Conservation (phyloP, 805 yeast genomes). For the Kregervanrija delftensis region DNA sequence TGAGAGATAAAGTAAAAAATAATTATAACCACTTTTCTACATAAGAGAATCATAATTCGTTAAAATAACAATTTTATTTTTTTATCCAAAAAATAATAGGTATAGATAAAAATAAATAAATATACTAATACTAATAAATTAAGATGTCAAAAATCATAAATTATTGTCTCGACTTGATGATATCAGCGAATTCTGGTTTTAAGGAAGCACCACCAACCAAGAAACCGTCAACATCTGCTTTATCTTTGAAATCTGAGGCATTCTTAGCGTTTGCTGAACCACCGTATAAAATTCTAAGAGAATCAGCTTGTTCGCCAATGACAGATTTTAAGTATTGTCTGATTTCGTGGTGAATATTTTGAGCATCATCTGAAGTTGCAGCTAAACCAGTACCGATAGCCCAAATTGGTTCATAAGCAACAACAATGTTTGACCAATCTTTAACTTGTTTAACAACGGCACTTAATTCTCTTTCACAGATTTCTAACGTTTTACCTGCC, state of each 20-base stretch:
- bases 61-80: neutral
- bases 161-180: slow-evolving; percentile 84
- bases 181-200: slow-evolving; percentile 96
- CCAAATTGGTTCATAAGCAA: slow-evolving; percentile 99
- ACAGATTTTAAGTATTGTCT: slow-evolving; percentile 74
- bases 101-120: no score
- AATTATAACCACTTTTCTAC: neutral
- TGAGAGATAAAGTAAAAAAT: neutral
- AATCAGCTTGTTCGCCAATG: slow-evolving; percentile 76
- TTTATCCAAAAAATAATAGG: neutral
- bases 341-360: slow-evolving; percentile 84
- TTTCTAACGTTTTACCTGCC: slow-evolving; percentile 77
- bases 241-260: slow-evolving; percentile 83
- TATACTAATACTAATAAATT: neutral
- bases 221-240: slow-evolving; percentile 95
- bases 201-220: slow-evolving; percentile 98
- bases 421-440: slow-evolving; percentile 89
- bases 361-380: slow-evolving; percentile 98
- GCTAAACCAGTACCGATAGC: slow-evolving; percentile 99
- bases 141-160: slow-evolving; percentile 1
- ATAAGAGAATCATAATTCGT: neutral
- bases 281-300: slow-evolving; percentile 91
- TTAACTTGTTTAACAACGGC: slow-evolving; percentile 74
- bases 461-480: slow-evolving; percentile 81
- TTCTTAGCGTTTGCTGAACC: slow-evolving; percentile 97